Percentiles rank a stretch among this genome's conserved stretches.
These are phyloP conservation scores for Pyrenochaeta sp. DNA, from an alignment of 2,329 filamentous ascomycete species.

Conservation along the genomic window DNA sequence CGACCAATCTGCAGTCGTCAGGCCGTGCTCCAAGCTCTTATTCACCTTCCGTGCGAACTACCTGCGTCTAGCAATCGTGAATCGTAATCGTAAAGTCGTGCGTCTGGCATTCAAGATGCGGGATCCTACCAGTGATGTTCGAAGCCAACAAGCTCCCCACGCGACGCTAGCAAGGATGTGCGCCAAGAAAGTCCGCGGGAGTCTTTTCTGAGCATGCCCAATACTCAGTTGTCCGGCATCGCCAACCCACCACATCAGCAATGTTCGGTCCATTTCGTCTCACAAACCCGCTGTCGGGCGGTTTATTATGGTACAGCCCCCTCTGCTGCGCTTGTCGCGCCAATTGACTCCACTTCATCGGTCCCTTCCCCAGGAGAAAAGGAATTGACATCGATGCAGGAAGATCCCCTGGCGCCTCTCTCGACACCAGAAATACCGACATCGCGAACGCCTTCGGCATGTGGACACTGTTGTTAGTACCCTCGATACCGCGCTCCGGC, in stretches of 20 bases:
- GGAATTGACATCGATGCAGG: conserved; percentile 59
- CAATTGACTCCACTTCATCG: conserved; percentile 3
- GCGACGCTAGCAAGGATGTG: conserved; percentile 32
- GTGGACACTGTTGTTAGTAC: conserved; percentile 90
- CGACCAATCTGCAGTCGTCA: neutral
- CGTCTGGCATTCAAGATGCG: neutral
- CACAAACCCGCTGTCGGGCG: conserved; percentile 50
- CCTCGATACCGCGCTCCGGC: conserved; percentile 78
- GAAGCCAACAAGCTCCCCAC: conserved; percentile 23
- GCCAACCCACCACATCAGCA: conserved; percentile 27
- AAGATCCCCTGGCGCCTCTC: conserved; percentile 98
- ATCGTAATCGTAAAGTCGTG: conserved; percentile 3
- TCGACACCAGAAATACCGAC: conserved; percentile 61
- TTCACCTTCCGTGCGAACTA: neutral
- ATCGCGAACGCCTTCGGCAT: conserved; percentile 58
- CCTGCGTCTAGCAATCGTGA: neutral
- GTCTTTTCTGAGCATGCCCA: conserved; percentile 24
- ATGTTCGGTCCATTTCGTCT: conserved; percentile 54
- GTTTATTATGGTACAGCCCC: conserved; percentile 46
- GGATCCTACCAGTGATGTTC: conserved; percentile 1
- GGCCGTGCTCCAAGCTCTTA: neutral
- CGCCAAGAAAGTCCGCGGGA: conserved; percentile 44
- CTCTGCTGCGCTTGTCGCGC: neutral
- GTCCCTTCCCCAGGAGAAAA: neutral
- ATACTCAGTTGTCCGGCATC: conserved; percentile 12